phyloP scores from a whole-genome alignment of 805 yeast species.

The Saccharomycopsis babjevae region DNA sequence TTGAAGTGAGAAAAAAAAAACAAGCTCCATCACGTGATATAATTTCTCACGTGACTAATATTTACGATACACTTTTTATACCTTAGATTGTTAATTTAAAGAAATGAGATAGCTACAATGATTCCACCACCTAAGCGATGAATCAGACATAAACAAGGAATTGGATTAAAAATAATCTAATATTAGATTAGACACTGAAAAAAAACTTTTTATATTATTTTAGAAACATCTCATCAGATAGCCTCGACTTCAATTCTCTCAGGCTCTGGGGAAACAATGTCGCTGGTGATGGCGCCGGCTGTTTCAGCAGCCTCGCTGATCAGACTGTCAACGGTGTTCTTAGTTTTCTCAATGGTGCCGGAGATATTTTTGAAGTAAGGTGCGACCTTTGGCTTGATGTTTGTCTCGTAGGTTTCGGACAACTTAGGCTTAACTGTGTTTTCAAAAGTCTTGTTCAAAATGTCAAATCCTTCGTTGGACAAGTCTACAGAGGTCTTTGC shows the following conservation, averaged over 20 bases:
- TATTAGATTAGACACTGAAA: background rate
- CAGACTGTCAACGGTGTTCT: slow-evolving; percentile 20
- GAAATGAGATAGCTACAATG: no score
- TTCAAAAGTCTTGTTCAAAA: slow-evolving; percentile 9
- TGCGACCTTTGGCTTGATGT: slow-evolving; percentile 26
- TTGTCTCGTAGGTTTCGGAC: slow-evolving; percentile 6
- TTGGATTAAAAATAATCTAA: background rate
- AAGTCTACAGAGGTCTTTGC: slow-evolving; percentile 29
- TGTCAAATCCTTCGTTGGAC: slow-evolving; percentile 27
- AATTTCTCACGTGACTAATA: no score
- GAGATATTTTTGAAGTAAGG: slow-evolving; percentile 18
- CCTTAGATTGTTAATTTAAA: no score
- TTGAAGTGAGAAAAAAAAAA: background rate
- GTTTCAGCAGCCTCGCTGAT: slow-evolving; percentile 19
- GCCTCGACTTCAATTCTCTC: background rate
- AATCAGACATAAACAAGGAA: no score
- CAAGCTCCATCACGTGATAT: no score
- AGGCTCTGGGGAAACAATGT: background rate
- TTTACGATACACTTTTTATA: no score
- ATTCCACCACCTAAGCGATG: no score
- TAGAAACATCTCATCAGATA: no score
- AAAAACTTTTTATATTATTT: no score
- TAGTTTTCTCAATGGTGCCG: slow-evolving; percentile 19
- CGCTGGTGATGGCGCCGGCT: background rate
- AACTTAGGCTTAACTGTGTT: slow-evolving; percentile 19